phyloP scores from a whole-genome alignment of 495 filamentous ascomycete genomes.

The Daldinia concentrica region DNA sequence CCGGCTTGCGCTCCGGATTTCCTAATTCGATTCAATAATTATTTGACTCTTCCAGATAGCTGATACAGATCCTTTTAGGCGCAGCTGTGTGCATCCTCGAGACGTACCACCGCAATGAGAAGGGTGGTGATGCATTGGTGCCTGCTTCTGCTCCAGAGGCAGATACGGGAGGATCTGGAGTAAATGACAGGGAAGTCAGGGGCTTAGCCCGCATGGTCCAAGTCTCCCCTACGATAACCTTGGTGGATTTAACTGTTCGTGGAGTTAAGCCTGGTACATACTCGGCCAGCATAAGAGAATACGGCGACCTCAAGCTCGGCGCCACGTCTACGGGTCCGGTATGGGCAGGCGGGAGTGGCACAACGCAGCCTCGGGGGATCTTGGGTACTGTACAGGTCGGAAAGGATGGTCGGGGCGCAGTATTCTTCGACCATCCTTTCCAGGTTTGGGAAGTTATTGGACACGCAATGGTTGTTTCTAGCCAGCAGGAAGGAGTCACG shows the following conservation, averaged over 20 bases:
- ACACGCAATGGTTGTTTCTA: constrained; percentile 83
- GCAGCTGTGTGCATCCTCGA: constrained; percentile 97
- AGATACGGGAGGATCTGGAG: constrained; percentile 59
- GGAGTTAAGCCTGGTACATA: constrained; percentile 86
- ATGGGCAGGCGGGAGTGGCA: constrained; percentile 64
- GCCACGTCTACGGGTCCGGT: constrained; percentile 82
- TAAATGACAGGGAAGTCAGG: constrained; percentile 62
- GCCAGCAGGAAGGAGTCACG: constrained; percentile 57
- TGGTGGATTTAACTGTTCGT: constrained; percentile 88
- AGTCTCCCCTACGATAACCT: constrained; percentile 74
- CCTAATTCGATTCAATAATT: constrained; percentile 10
- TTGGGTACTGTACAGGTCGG: constrained; percentile 81
- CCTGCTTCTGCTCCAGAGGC: constrained; percentile 43
- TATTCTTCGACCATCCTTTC: constrained; percentile 81
- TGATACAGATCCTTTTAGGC: constrained; percentile 58
- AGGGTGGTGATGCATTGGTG: constrained; percentile 44
- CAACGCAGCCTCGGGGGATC: constrained; percentile 65
- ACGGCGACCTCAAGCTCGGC: constrained; percentile 89
- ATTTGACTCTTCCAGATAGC: constrained; percentile 11
- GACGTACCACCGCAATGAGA: constrained; percentile 68
- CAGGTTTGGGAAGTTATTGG: constrained; percentile 97
- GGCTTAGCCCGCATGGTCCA: constrained; percentile 85
- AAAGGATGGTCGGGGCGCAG: constrained; percentile 71
- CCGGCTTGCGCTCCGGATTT: neutral
- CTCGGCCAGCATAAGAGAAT: constrained; percentile 80